Conservation (phyloP, 2,329 filamentous ascomycete species). For the Claviceps sp. region DNA sequence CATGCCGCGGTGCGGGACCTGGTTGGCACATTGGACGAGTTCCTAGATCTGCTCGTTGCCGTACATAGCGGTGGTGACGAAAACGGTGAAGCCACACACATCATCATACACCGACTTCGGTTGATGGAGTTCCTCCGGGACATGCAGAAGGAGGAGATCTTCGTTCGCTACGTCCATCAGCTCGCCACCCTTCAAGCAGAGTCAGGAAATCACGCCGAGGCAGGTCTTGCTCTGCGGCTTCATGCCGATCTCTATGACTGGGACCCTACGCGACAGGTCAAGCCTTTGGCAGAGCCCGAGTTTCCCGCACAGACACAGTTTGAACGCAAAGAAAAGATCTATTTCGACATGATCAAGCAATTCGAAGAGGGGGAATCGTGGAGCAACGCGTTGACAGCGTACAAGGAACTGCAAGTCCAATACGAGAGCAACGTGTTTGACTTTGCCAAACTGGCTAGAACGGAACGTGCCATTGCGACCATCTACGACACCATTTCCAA, state of each 20-base stretch:
- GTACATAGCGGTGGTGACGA: slow-evolving; percentile 70
- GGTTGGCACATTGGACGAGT: slow-evolving; percentile 74
- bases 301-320: slow-evolving; percentile 78
- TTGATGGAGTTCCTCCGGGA: slow-evolving; percentile 94
- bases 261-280: slow-evolving; percentile 57
- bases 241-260: slow-evolving; percentile 90
- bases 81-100: slow-evolving; percentile 61
- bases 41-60: slow-evolving; percentile 79
- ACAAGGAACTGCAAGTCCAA: slow-evolving; percentile 81
- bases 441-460: slow-evolving; percentile 79
- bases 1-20: slow-evolving; percentile 65
- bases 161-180: slow-evolving; percentile 90
- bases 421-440: slow-evolving; percentile 86
- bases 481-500: slow-evolving; percentile 83
- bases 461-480: slow-evolving; percentile 79
- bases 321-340: slow-evolving; percentile 82
- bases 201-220: slow-evolving; percentile 70
- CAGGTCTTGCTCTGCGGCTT: slow-evolving; percentile 74
- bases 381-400: slow-evolving; percentile 75
- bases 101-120: slow-evolving; percentile 68
- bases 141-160: slow-evolving; percentile 95
- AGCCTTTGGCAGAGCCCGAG: slow-evolving; percentile 56
- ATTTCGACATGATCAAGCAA: slow-evolving; percentile 88
- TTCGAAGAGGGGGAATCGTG: slow-evolving; percentile 93
- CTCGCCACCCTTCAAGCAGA: slow-evolving; percentile 65